Base-by-base conservation (phyloP, 2,329 filamentous ascomycete genomes). In the Epichloe glyceriae region DNA sequence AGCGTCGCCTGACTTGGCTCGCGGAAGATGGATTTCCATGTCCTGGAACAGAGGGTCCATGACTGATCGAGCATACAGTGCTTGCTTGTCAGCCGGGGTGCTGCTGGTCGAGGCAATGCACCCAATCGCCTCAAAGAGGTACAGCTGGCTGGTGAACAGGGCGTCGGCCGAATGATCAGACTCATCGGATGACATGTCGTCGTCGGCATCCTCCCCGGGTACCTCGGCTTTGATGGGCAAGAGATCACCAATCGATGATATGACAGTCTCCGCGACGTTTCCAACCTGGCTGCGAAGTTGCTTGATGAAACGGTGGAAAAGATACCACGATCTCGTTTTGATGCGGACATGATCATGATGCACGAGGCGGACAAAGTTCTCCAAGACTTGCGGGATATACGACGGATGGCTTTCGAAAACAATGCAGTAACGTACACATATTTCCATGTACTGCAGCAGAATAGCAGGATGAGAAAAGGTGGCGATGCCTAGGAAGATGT, bases 381-480 rank as follows among this genome's bases (percentile, higher is more conserved):
- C 89, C 41, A 98, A 75, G 1, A 93, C 88, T 56, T 83, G 85
- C 2, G 88, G 87, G 47, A 97, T 94, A 54, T 88, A 83, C 20
- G 84, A 75, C 33, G 82, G 76, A 62, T 95, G 86, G 51, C 82
- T 81, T 62, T 97, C 90, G 64, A 98, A 97, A 66, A 96, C 95
- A 30, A 83, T 80, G 64, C 85, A 87, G 68, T 98, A 98, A 47
- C 93, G 84, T 50, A 95, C 90, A 65, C 90, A 95, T 37, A 95
- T 95, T 66, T 98, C 93, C 90, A 98, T 96, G 63, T 95, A 98
- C 68, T 96, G 89, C 20, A 98, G 75, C 56, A 96, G 81, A 48
- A 96, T 90, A 15, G 90, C 88, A 1, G 93, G 91, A 64, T 97
- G 93, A 15, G 84, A 82, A 66, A 91, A 94, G 42, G 78, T 85